Evolutionary conservation across 176 grass and related monocot species (phyloP).

Genomic region (Stipa capillata): DNA sequence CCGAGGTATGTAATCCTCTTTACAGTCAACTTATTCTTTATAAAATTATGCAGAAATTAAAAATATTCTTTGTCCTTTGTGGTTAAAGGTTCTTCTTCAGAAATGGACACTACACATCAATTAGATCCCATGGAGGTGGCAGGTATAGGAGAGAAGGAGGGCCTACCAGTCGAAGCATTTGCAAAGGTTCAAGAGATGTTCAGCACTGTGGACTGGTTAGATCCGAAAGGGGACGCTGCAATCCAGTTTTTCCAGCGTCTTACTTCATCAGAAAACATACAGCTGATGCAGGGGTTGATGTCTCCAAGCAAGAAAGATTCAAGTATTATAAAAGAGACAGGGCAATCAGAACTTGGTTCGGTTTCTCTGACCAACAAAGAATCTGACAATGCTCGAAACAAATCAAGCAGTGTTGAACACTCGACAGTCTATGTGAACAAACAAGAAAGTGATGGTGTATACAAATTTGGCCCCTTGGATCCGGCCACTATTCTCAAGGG

Average conservation of each 20-base stretch:
- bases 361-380: constrained; percentile 22
- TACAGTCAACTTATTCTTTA: constrained; percentile 1
- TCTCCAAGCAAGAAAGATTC: constrained; percentile 42
- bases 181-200: constrained; percentile 95
- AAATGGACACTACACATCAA: constrained; percentile 73
- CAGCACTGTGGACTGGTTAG: constrained; percentile 87
- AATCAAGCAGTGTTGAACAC: not conserved
- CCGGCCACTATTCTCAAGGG: not conserved
- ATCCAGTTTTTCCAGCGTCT: constrained; percentile 63
- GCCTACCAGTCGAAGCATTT: constrained; percentile 91
- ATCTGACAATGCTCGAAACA: not conserved
- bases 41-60: constrained; percentile 3
- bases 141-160: constrained; percentile 73
- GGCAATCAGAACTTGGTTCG: not conserved
- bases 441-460: constrained; percentile 8
- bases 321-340: constrained; percentile 7
- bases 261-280: constrained; percentile 52
- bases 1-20: constrained; percentile 55
- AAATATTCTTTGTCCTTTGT: constrained; percentile 19
- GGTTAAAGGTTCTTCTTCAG: constrained; percentile 75
- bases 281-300: constrained; percentile 37
- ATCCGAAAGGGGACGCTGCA: constrained; percentile 54
- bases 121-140: constrained; percentile 41
- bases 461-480: not conserved
- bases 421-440: constrained; percentile 6